Percentiles rank a stretch among this genome's conserved stretches.
Evolutionary conservation across 2,329 filamentous ascomycete genomes (phyloP).

Genomic region (Colletotrichum tropicicola): DNA sequence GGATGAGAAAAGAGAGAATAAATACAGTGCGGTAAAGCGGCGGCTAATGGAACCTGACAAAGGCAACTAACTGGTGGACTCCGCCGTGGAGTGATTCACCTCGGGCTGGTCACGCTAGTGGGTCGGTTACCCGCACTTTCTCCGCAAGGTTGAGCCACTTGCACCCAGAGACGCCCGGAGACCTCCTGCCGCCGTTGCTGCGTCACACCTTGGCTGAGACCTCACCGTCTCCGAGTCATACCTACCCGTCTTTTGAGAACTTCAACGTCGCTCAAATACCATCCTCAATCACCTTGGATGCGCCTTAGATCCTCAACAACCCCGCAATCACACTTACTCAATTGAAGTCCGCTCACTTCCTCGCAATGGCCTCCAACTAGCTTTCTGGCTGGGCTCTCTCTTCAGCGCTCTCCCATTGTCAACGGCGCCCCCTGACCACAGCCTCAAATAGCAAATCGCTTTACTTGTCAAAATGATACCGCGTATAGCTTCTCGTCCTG

Average conservation of each 20-base stretch:
- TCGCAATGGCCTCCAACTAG: conserved; percentile 23
- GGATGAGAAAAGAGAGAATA: no score
- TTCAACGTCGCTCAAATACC: conserved; percentile 3
- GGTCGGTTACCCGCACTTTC: conserved; percentile 23
- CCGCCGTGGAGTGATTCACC: conserved; percentile 1
- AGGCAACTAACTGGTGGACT: no score
- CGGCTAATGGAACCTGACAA: no score
- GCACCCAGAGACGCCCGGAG: neutral
- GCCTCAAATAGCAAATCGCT: neutral
- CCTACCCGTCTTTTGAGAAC: conserved; percentile 6
- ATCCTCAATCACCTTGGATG: neutral
- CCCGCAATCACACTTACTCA: neutral
- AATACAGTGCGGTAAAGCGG: no score
- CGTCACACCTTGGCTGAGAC: conserved; percentile 23
- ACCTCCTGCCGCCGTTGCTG: conserved; percentile 7
- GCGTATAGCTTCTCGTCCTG: conserved; percentile 24
- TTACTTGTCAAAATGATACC: conserved; percentile 27
- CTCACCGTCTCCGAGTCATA: conserved; percentile 10
- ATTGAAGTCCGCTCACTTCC: neutral
- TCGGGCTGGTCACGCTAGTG: neutral
- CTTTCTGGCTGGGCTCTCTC: neutral
- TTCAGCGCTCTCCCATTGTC: neutral
- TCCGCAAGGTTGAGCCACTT: conserved; percentile 22
- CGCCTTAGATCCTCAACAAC: neutral
- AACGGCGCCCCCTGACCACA: neutral